A percentile compares a stretch with the other conserved stretches of the same genome.
These are phyloP conservation scores for Gossypium aridum DNA, from an alignment of 441 rosid species.

Conservation along the genomic window DNA sequence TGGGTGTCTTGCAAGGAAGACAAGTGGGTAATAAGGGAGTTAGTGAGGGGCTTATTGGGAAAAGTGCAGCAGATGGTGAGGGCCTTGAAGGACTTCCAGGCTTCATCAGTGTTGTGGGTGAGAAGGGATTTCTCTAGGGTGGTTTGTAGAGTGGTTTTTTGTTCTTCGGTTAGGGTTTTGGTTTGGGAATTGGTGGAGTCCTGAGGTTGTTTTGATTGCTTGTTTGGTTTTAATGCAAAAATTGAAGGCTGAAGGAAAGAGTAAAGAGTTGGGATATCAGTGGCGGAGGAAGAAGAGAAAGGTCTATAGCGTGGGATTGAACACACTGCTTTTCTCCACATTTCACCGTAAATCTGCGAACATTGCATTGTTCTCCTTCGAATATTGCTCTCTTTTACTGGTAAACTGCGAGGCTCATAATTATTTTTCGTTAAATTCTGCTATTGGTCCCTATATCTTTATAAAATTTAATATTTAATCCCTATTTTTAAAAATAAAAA, in stretches of 20 bases:
- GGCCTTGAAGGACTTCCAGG: slow-evolving; percentile 84
- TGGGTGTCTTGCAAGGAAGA: slow-evolving; percentile 44
- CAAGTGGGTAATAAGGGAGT: slow-evolving; percentile 64
- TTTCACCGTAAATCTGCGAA: slow-evolving; percentile 10
- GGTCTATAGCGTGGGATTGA: slow-evolving; percentile 21
- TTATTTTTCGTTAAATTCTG: no score
- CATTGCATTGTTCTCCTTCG: background rate
- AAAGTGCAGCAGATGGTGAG: slow-evolving; percentile 49
- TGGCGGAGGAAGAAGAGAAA: slow-evolving; percentile 29
- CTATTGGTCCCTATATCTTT: no score
- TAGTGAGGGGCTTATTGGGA: slow-evolving; percentile 55
- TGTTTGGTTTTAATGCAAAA: slow-evolving; percentile 39
- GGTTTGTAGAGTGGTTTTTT: slow-evolving; percentile 42
- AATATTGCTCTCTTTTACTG: background rate
- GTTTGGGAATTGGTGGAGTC: slow-evolving; percentile 20
- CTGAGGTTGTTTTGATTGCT: slow-evolving; percentile 21
- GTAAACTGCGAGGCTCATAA: no score
- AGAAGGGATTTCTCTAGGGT: slow-evolving; percentile 54
- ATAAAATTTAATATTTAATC: no score
- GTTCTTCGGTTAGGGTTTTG: slow-evolving; percentile 42
- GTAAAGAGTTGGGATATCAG: slow-evolving; percentile 51
- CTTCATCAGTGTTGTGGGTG: slow-evolving; percentile 49
- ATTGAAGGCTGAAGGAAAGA: slow-evolving; percentile 80
- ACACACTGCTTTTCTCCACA: slow-evolving; percentile 45
- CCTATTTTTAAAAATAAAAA: no score